phyloP scores from a whole-genome alignment of 2,329 filamentous ascomycete genomes.

The Xylaria sp. region DNA sequence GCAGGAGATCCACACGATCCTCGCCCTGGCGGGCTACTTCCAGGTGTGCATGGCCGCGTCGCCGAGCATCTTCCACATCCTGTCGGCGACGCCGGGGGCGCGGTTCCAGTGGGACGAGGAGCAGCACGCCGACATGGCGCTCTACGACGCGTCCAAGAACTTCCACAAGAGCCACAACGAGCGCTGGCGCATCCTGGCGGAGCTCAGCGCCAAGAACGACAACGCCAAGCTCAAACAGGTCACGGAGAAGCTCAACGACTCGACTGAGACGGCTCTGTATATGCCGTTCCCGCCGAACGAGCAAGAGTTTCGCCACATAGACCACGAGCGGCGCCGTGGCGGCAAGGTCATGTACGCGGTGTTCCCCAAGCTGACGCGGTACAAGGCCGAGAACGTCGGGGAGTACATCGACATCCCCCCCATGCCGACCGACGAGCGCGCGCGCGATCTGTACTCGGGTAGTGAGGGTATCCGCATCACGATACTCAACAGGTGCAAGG shows the following conservation, averaged over 20 bases:
- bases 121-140: constrained; percentile 39
- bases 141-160: constrained; percentile 43
- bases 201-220: constrained; percentile 12
- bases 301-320: constrained; percentile 25
- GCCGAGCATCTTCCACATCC: constrained; percentile 46
- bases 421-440: too few relatives aligned
- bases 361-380: constrained; percentile 49
- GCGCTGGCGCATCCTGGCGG: constrained; percentile 31
- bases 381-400: constrained; percentile 42
- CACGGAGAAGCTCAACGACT: background rate
- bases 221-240: background rate
- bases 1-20: constrained; percentile 45
- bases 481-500: constrained; percentile 42
- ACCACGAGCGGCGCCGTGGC: constrained; percentile 47
- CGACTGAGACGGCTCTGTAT: constrained; percentile 3
- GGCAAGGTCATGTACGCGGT: constrained; percentile 50
- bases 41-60: constrained; percentile 48
- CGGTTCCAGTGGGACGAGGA: constrained; percentile 47
- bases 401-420: background rate
- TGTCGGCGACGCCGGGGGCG: constrained; percentile 48
- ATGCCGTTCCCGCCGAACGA: constrained; percentile 29
- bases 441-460: background rate
- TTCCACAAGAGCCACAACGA: constrained; percentile 38
- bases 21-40: constrained; percentile 48
- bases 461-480: constrained; percentile 46